Evolutionary conservation across 768 basidiomycete species (phyloP), one percentile per base, ranked within the genome.

Genomic region (Lentinus brumalis): DNA sequence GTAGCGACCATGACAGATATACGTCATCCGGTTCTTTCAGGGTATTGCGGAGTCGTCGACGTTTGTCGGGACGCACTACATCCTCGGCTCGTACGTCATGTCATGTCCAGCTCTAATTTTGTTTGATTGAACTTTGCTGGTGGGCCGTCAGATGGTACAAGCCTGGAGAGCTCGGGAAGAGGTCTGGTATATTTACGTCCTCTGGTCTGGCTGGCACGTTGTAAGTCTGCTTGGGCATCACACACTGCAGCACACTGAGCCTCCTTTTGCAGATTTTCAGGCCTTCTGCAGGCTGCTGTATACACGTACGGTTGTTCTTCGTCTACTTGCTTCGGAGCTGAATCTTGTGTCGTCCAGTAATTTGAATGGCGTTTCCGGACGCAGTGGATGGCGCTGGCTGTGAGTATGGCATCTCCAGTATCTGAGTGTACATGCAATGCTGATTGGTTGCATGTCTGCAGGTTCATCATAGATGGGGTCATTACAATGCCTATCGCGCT

Each of bases 1-100:
- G 16, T 38, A 39, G 8, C 29, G 18, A 49, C 46, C 1, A 4
- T 38, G 38, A 2, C 31, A 87, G 86, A 74, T 91, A 53, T 88
- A 86, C 70, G 86, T 78, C 31, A 87, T 91, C 61, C 81, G 88
- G 9, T 90, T 91, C 69, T 81, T 90, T 56, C 88, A 89, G 71
- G 90, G 86, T 26, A 76, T 89, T 58, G 82, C 85, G 7, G 89
- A 91, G 71, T 82, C 88, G 0, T 89, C 88, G 8, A 91, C 88
- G 1, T 92, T 91, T 70, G 87, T 87, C 30, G 89, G 89, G 39
- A 85, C 86, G 15, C 87, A 88, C 64, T 88, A 87, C 67, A 77
- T 89, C 63, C 83, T 90, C 16, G 87, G 89, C 63, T 86, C 86
- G 87, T 88, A 67, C 59, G 85, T 79, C 11, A 35, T 11, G 1